Percentiles rank a stretch among this genome's conserved stretches.
phyloP scores from a whole-genome alignment of 2,329 filamentous ascomycete genomes.

The Colletotrichum liriopes region DNA sequence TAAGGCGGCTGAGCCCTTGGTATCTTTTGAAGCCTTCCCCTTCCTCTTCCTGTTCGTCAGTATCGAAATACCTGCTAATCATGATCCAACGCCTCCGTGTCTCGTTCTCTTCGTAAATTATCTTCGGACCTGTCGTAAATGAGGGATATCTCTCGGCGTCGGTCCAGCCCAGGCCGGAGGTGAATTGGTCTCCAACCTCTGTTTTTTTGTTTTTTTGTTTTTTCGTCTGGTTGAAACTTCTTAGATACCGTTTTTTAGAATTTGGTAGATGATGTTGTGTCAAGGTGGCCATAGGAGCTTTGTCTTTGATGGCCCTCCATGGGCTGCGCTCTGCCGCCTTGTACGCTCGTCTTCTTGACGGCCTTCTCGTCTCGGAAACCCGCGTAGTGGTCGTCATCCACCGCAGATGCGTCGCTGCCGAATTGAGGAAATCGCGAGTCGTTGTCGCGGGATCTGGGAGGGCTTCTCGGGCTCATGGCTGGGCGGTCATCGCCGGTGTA shows the following conservation, averaged over 20 bases:
- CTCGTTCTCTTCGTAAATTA: constrained; percentile 32
- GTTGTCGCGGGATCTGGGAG: constrained; percentile 41
- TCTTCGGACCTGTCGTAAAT: constrained; percentile 41
- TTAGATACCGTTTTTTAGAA: constrained; percentile 26
- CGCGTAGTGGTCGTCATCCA: constrained; percentile 44
- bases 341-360: constrained; percentile 37
- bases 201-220: not conserved
- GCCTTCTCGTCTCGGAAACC: constrained; percentile 50
- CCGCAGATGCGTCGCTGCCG: constrained; percentile 35
- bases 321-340: constrained; percentile 44
- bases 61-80: constrained; percentile 5
- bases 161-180: constrained; percentile 43
- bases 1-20: constrained; percentile 40
- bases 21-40: constrained; percentile 36
- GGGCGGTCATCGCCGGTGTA: constrained; percentile 52
- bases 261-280: constrained; percentile 43
- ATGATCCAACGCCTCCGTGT: constrained; percentile 29
- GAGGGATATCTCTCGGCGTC: constrained; percentile 43
- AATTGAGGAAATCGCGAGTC: constrained; percentile 42
- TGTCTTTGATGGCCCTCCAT: constrained; percentile 52
- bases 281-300: constrained; percentile 56
- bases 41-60: constrained; percentile 1
- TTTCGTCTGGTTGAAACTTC: constrained; percentile 6
- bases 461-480: constrained; percentile 47
- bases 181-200: constrained; percentile 28